Evolutionary conservation across 2,329 filamentous ascomycete genomes (phyloP).

Genomic region (Exophiala spinifera): DNA sequence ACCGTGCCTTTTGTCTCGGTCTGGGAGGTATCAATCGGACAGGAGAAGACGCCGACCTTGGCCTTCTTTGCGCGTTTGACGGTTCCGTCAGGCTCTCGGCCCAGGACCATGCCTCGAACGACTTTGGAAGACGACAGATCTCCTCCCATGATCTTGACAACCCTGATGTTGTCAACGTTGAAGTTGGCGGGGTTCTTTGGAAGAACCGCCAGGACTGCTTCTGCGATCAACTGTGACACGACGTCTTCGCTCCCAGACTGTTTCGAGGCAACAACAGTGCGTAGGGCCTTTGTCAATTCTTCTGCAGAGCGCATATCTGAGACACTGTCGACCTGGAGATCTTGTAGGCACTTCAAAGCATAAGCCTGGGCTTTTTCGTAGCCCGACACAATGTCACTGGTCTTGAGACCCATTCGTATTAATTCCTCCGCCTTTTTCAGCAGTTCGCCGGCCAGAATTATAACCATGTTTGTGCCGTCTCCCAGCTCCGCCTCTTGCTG

Average conservation of each 20-base stretch:
- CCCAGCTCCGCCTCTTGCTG: constrained; percentile 99
- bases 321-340: constrained; percentile 87
- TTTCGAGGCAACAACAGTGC: constrained; percentile 94
- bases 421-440: constrained; percentile 96
- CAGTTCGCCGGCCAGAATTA: constrained; percentile 90
- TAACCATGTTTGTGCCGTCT: constrained; percentile 96
- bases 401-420: constrained; percentile 93
- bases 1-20: constrained; percentile 99
- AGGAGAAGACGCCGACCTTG: constrained; percentile 96
- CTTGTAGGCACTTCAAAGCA: constrained; percentile 72
- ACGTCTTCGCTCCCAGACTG: constrained; percentile 91
- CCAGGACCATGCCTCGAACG: constrained; percentile 97
- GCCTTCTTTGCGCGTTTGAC: constrained; percentile 89
- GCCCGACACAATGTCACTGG: constrained; percentile 92
- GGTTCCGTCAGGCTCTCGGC: constrained; percentile 85
- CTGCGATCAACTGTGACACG: constrained; percentile 80
- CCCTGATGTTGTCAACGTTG: constrained; percentile 97
- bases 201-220: constrained; percentile 78
- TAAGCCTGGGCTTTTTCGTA: constrained; percentile 94
- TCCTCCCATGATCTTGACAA: constrained; percentile 99
- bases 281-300: constrained; percentile 90
- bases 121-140: constrained; percentile 91
- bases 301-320: constrained; percentile 74
- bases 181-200: constrained; percentile 95
- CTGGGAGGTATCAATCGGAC: constrained; percentile 90